These are phyloP conservation scores for Areca catechu DNA, from an alignment of 176 grass and related monocot genomes.

Conservation along the genomic window DNA sequence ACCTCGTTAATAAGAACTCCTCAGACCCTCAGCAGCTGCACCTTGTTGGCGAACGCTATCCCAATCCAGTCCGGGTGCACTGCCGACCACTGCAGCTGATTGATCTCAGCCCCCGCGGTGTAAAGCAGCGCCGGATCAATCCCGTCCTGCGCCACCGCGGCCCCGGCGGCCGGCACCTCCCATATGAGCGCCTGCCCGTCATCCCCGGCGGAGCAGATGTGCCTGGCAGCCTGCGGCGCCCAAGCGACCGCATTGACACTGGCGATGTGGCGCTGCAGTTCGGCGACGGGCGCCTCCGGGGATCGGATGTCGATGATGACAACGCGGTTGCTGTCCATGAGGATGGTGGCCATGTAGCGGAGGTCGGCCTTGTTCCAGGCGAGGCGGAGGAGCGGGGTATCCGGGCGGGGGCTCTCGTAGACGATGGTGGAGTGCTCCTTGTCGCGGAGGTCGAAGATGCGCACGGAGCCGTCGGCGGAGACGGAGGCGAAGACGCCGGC, in stretches of 20 bases:
- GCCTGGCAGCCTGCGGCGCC: conserved; percentile 59
- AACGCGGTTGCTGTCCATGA: conserved; percentile 88
- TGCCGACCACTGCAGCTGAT: conserved; percentile 76
- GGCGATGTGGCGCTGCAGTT: conserved; percentile 64
- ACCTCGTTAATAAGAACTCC: not conserved
- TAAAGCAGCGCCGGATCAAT: conserved; percentile 69
- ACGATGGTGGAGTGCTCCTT: conserved; percentile 98
- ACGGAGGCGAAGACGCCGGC: conserved; percentile 82
- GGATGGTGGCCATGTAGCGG: conserved; percentile 75
- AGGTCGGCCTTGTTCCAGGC: conserved; percentile 79
- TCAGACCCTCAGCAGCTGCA: conserved; percentile 82
- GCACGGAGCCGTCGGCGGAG: conserved; percentile 89
- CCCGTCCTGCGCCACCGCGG: conserved; percentile 36
- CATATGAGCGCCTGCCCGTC: conserved; percentile 85
- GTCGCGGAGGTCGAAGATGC: conserved; percentile 93
- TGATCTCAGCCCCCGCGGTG: conserved; percentile 59
- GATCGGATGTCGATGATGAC: conserved; percentile 88
- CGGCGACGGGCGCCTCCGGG: conserved; percentile 71
- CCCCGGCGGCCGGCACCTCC: conserved; percentile 26
- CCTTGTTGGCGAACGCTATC: conserved; percentile 86
- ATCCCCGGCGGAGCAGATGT: conserved; percentile 78
- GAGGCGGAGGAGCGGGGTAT: conserved; percentile 77
- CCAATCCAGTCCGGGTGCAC: conserved; percentile 77
- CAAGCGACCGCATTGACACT: conserved; percentile 76
- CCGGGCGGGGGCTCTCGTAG: conserved; percentile 91